Base-by-base conservation (phyloP, 495 filamentous ascomycete species). In the Tuber brumale region DNA sequence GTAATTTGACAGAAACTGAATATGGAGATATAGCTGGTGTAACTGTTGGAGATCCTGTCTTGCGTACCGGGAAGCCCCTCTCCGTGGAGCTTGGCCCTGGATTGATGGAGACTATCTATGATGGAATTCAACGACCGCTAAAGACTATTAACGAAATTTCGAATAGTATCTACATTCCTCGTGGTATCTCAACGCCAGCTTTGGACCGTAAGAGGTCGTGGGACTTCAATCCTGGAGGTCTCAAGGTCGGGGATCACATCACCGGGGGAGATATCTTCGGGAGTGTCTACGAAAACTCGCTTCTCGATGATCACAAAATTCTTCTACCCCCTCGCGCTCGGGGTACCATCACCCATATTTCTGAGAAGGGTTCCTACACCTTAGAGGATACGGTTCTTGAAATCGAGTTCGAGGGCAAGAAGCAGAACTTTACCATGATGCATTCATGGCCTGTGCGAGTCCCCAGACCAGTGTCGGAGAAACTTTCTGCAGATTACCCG, bases 371-470 rank as follows among this genome's bases (percentile, higher is more conserved):
- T 74, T 92, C 89, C 85, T 98, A 97, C 84, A 97, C 94, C 1
- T 92, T 99, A 31, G 92, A 93, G 35, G 92, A 97, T 85, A 95
- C 96, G 86, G 90, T 99, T 77, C 86, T 99, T 81, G 96, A 98
- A 85, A 87, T 98, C 71, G 95, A 99, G 84, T 99, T 98, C 82
- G 91, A 99, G 80, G 95, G 96, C 77, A 93, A 93, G 86, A 97
- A 94, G 89, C 89, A 91, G 74, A 92, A 94, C 84, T 93, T 91
- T 80, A 89, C 88, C 81, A 98, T 99, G 95, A 97, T 98, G 95
- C 95, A 99, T 84, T 91, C 91, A 75, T 99, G 95, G 95, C 95
- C 95, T n/a, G 95, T 98, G 74, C 95, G 95, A 87, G 95, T 95
- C 48, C 94, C 96, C 69, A 90, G 95, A 78, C 95, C 95, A 23